Base-by-base conservation (phyloP, 257 asterid genomes). In the Petunia secreta region DNA sequence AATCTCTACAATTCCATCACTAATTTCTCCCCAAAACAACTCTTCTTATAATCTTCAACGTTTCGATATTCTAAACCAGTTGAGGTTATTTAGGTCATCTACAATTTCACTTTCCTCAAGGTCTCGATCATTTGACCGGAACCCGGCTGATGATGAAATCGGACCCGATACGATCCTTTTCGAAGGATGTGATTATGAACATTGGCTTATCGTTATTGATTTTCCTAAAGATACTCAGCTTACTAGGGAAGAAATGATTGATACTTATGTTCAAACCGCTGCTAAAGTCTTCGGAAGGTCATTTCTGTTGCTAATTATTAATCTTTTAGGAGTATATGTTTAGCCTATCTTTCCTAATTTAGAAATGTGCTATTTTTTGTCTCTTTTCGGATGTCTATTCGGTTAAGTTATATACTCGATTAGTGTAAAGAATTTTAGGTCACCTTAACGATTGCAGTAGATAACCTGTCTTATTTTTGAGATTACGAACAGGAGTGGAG, bases 161-260 rank as follows among this genome's bases (percentile, higher is more conserved):
- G 92, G 92, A 2, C 92, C 97, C 14, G 94, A 93, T 67, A 91
- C 98, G 2, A 87, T 95, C 62, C 90, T 93, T n/a, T 95, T 95
- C 80, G 99, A 95, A 89, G 99, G 99, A 39, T 95, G 98, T 82
- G 99, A 95, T 84, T 95, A 91, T 86, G 92, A 93, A 9, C 99
- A 95, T 87, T 95, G 97, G 97, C 96, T 95, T 1, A 95, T 95
- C 76, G 89, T 94, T 41, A 80, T 95, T 25, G 98, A 95, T 80
- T 89, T 93, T 81, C 92, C 97, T 53, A 88, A 85, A 79, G 94
- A 90, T 25, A 37, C 88, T 65, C 65, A 71, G 9, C 80, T 85
- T 8, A 73, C 91, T 0, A 89, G 94, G 46, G 96, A 95, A 44
- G 90, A 91, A 77, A 93, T 88, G 97, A 88, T 95, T 15, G 94